Percentiles rank a stretch among this genome's conserved stretches.
Conservation (phyloP, 768 basidiomycete species). For the Tulasnella sp. region DNA sequence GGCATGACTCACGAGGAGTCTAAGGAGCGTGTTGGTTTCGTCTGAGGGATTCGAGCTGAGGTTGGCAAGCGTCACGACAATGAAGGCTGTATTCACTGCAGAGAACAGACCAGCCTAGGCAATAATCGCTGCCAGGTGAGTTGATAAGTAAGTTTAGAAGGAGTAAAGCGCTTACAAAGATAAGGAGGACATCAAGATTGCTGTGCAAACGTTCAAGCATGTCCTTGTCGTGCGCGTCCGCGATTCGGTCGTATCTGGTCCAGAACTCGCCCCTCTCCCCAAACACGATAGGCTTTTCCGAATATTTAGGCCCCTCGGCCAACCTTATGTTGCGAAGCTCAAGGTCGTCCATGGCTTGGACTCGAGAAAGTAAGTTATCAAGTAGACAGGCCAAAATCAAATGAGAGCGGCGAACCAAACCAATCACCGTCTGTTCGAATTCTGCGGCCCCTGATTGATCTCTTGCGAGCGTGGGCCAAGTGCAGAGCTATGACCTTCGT, state of each 20-base stretch:
- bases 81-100: conserved; percentile 7
- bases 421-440: too few species aligned
- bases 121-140: not conserved
- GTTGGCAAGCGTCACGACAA: not conserved
- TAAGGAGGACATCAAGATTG: not conserved
- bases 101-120: conserved; percentile 8
- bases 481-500: too few species aligned
- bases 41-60: not conserved
- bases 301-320: too few species aligned
- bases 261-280: not conserved
- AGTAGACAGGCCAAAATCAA: too few species aligned
- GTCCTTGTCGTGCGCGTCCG: not conserved
- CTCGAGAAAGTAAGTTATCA: too few species aligned
- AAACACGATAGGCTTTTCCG: too few species aligned
- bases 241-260: not conserved
- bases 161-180: not conserved
- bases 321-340: too few species aligned
- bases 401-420: too few species aligned
- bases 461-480: too few species aligned
- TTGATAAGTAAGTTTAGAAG: too few species aligned
- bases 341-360: too few species aligned
- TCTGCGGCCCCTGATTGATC: too few species aligned
- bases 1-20: not conserved
- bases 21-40: conserved; percentile 1
- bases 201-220: not conserved